A percentile compares a stretch with the other conserved stretches of the same genome.
Conservation (phyloP, 352 stramenopile genomes). For the Globisporangium sylvaticum region DNA sequence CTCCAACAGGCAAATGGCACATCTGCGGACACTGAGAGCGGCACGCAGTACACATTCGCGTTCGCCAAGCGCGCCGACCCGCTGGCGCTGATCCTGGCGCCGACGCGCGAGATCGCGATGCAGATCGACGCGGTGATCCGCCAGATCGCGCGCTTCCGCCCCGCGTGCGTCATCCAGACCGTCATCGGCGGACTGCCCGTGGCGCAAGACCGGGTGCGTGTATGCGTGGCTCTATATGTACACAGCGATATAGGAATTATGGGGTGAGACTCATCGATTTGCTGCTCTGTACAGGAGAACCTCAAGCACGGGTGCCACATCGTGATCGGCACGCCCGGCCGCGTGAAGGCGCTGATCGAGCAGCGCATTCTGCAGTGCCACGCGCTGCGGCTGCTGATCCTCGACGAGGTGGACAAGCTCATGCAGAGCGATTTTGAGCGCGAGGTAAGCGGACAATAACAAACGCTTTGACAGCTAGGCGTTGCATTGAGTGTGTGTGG, state of each 20-base stretch:
- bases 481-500: background rate
- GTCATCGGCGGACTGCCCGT: constrained; percentile 65
- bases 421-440: constrained; percentile 56
- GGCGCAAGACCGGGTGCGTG: constrained; percentile 47
- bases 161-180: constrained; percentile 33
- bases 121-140: constrained; percentile 70
- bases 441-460: constrained; percentile 29
- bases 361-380: constrained; percentile 43
- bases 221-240: background rate
- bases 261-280: background rate
- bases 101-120: constrained; percentile 71
- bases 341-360: constrained; percentile 66
- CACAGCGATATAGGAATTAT: no score
- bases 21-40: background rate
- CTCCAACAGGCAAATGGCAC: background rate
- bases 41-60: background rate
- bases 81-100: constrained; percentile 60
- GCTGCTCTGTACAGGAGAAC: constrained; percentile 13
- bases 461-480: background rate
- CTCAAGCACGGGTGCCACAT: constrained; percentile 52
- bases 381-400: constrained; percentile 52
- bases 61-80: constrained; percentile 19
- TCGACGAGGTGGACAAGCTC: constrained; percentile 87
- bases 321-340: constrained; percentile 67
- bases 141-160: constrained; percentile 41